Percentiles rank a stretch among this genome's conserved stretches.
Evolutionary conservation across 2,329 filamentous ascomycete species (phyloP).

Genomic region (Lecanicillium sp.): DNA sequence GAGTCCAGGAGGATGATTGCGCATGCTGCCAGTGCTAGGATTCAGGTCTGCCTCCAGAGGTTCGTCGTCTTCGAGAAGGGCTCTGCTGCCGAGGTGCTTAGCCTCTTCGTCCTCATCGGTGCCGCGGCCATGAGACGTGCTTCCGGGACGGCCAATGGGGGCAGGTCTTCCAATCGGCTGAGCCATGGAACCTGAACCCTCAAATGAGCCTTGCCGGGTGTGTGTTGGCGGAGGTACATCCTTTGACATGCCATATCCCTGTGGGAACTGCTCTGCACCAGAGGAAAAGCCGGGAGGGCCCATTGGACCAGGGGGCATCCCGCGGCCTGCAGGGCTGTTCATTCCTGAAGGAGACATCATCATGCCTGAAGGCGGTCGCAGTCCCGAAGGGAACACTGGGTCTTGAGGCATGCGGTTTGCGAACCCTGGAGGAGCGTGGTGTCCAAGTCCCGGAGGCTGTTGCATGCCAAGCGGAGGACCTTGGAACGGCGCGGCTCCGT

Average conservation of each 20-base stretch:
- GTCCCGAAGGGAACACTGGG: slow-evolving; percentile 36
- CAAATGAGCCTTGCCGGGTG: slow-evolving; percentile 69
- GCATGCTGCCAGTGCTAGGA: slow-evolving; percentile 22
- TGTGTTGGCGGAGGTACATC: slow-evolving; percentile 42
- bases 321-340: slow-evolving; percentile 33
- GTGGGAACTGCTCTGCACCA: slow-evolving; percentile 21
- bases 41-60: slow-evolving; percentile 29
- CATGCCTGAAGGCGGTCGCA: slow-evolving; percentile 33
- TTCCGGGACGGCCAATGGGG: slow-evolving; percentile 81
- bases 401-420: slow-evolving; percentile 52
- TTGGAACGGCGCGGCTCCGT: slow-evolving; percentile 37
- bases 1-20: slow-evolving; percentile 44
- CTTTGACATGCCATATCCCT: slow-evolving; percentile 23
- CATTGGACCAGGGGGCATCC: slow-evolving; percentile 30
- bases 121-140: slow-evolving; percentile 48
- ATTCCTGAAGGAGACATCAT: slow-evolving; percentile 45
- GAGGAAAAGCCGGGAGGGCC: slow-evolving; percentile 29
- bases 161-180: slow-evolving; percentile 75
- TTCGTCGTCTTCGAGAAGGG: slow-evolving; percentile 70
- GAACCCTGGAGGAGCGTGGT: slow-evolving; percentile 35
- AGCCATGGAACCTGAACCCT: slow-evolving; percentile 43
- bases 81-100: slow-evolving; percentile 82
- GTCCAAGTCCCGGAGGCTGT: slow-evolving; percentile 28
- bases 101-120: slow-evolving; percentile 61
- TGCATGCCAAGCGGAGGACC: slow-evolving; percentile 47